Evolutionary conservation across 2,329 filamentous ascomycete genomes (phyloP), one percentile per base, ranked within the genome.

Genomic region (Aspergillus sp.): DNA sequence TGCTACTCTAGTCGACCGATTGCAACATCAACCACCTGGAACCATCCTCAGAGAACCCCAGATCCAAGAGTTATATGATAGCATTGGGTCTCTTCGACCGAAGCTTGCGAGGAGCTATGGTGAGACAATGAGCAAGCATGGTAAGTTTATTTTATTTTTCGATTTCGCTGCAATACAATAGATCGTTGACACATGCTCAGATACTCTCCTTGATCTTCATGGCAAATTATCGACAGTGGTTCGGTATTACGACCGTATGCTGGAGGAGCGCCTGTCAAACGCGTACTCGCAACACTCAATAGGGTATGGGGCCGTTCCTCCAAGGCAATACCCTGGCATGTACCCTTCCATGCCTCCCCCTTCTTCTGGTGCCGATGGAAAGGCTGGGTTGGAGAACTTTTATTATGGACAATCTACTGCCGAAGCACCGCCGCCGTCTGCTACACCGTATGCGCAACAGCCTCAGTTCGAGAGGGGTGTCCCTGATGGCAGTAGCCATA

Each of bases 91-190:
- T 13, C 74, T 98, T 53, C 81, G 93, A 44, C 93, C 93, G 1
- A 98, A 98, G 68, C 76, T 98, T 47, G 93, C 93, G 4, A 82
- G 93, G 49, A 96, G 91, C 0, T 96, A 97, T 64, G 93, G 93
- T 47, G 93, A 98, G 73, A 96, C 93, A 0, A 97, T 98, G 93
- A 97, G 93, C 80, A 98, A 98, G 70, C 93, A 97, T 68, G 90
- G 88, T 88, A 74, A 65, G 82, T 71, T 23, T 9, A 19, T 19
- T 37, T 23, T 41, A n/a, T 43, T n/a, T 42, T 22, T 7, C 43
- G 35, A 5, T n/a, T 12, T 22, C 15, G 2, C 10, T 43, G 17
- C 3, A 22, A 39, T 35, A 20, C 12, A 32, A 15, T 25, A 10
- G 38, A 45, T 46, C 44, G 33, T 58, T 68, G 50, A 66, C 39